Evolutionary conservation across 495 filamentous ascomycete genomes (phyloP), one percentile per base, ranked within the genome.

Genomic region (Daldinia bambusicola): DNA sequence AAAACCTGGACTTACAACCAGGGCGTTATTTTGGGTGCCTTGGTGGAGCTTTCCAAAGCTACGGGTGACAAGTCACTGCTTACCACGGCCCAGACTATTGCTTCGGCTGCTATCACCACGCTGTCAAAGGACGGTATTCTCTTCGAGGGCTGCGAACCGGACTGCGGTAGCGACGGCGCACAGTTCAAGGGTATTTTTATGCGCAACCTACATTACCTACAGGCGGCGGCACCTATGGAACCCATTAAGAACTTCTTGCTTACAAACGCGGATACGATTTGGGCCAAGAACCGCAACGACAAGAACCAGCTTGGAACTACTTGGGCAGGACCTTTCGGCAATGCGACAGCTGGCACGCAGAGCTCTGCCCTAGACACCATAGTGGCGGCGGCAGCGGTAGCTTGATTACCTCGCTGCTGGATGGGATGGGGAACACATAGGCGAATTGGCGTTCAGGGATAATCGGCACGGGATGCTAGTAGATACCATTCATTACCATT

Each of bases 151-250:
- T 91, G 89, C 70, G 91, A 92, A 73, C 89, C 88, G 0, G 75
- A 85, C 64, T 91, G 89, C 50, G 89, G 86, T 32, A 81, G 71
- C 10, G 86, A 91, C 66, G 89, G 84, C 1, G 79, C 82, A 9
- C 90, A 93, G 77, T 95, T 95, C 86, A 95, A 93, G 79, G 92
- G 92, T 34, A 84, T 92, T 18, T 93, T 93, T 74, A 86, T 92
- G 71, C 86, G 92, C 6, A 93, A 93, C 70, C 79, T 94, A 48
- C 78, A 81, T 30, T 81, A 84, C 34, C 74, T 94, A 63, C 83
- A 92, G 6, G 65, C 75, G 18, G 86, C 77, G 0, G 81, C 83
- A 0, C 86, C 88, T 4, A 74, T 87, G 32, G 78, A 84, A 9
- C 71, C 68, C 16, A 90, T 87, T 66, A 78, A 80, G 61, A 77